These are phyloP conservation scores for Chrysopogon serrulatus DNA, from an alignment of 176 grass and related monocot genomes.

Conservation along the genomic window DNA sequence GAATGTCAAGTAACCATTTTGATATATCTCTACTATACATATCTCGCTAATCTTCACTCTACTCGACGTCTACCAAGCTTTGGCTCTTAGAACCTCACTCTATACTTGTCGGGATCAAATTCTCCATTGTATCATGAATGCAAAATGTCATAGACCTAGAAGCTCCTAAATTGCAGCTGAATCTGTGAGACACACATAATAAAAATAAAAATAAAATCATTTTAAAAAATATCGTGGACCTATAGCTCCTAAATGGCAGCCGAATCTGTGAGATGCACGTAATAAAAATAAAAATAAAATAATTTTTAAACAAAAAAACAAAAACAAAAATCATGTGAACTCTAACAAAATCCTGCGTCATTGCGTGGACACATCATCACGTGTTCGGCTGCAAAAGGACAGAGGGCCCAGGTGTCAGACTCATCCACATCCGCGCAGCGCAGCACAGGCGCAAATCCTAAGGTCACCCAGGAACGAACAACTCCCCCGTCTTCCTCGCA, in stretches of 20 bases:
- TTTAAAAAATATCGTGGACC: no score
- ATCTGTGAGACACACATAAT: neutral
- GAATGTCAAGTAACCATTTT: neutral
- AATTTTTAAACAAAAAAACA: no score
- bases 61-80: no score
- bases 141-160: neutral
- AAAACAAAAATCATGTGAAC: neutral
- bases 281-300: no score
- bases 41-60: no score
- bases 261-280: no score
- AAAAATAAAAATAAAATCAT: no score
- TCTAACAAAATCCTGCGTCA: neutral
- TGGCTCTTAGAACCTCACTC: neutral
- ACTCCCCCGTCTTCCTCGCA: neutral
- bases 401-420: slow-evolving; percentile 13
- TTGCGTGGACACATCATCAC: neutral
- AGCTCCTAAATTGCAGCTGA: no score
- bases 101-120: neutral
- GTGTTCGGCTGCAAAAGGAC: neutral
- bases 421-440: slow-evolving; percentile 5
- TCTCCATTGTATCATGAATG: neutral
- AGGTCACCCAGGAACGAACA: slow-evolving; percentile 20
- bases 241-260: no score
- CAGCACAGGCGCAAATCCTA: slow-evolving; percentile 35
- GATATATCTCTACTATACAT: neutral